Evolutionary conservation across 176 grass and related monocot genomes (phyloP), one percentile per base, ranked within the genome.

Genomic region (Carex myosuroides): DNA sequence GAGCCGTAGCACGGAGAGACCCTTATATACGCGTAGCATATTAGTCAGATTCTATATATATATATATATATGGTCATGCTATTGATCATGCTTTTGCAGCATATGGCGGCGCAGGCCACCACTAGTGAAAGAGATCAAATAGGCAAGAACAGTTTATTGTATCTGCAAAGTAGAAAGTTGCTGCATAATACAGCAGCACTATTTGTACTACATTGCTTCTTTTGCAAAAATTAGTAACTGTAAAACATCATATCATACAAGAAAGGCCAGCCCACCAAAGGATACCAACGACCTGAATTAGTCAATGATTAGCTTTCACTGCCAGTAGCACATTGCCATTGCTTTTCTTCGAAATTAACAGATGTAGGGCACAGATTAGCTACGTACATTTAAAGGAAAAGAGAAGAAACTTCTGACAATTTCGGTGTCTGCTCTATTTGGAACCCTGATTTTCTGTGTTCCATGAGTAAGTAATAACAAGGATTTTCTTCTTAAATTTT

Each of bases 291-390:
- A 64, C 62, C 62, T 3, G 12, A 10, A 67, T 3, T 33, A 32
- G 64, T 69, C 17, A 41, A 41, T 76, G 72, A 76, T 76, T 54
- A 30, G 70, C n/a, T 50, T 73, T 72, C 53, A 74, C 70, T 74
- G 70, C 70, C n/a, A 74, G 44, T 14, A 4, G 70, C 41, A 74
- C 70, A 74, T 74, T 53, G 70, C 20, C 3, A 52, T 74, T 74
- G 20, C 44, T 52, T 53, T 29, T 55, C 4, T 24, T 53, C 17
- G 44, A 53, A 75, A 53, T 26, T 35, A 13, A 75, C 70, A 73
- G 42, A 44, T n/a, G 67, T 71, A 71, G 68, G 44, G 35, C 68
- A 67, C 64, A 67, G 35, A 46, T 11, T 71, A 71, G 68, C 37
- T n/a, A 44, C 6, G 11, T 46, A 39, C 11, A 50, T 50, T 50